Evolutionary conservation across 345 rosid species (phyloP).

Genomic region (Alliaria petiolata): DNA sequence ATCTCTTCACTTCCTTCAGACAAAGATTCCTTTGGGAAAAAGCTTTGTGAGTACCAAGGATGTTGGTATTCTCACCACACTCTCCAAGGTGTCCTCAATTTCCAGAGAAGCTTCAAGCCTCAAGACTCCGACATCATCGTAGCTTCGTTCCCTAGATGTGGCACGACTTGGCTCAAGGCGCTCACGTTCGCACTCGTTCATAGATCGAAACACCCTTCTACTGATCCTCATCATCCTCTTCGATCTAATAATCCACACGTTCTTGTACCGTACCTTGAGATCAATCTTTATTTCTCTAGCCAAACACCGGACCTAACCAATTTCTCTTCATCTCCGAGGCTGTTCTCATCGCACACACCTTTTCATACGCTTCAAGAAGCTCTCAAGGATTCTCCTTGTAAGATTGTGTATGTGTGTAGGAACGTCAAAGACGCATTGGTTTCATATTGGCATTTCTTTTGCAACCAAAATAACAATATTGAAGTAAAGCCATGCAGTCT

Average conservation of each 20-base stretch:
- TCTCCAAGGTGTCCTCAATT: conserved; percentile 37
- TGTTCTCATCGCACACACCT: conserved; percentile 44
- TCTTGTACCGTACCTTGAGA: conserved; percentile 43
- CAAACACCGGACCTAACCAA: conserved; percentile 25
- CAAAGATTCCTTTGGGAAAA: conserved; percentile 17
- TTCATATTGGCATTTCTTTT: background rate
- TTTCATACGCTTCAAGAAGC: conserved; percentile 36
- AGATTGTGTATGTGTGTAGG: conserved; percentile 49
- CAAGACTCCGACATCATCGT: conserved; percentile 38
- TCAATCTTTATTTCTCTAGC: background rate
- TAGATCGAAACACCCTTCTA: conserved; percentile 8
- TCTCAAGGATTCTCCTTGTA: conserved; percentile 33
- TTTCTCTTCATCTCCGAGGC: conserved; percentile 14
- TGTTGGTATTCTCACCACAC: conserved; percentile 1
- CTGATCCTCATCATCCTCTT: conserved; percentile 35
- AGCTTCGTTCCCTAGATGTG: conserved; percentile 45
- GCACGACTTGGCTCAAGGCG: conserved; percentile 57
- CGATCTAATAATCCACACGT: conserved; percentile 39
- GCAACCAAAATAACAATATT: too few relatives aligned
- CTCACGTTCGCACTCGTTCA: conserved; percentile 36
- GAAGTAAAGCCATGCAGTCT: conserved; percentile 21
- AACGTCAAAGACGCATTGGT: background rate
- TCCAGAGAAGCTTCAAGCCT: conserved; percentile 41
- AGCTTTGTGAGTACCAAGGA: conserved; percentile 47
- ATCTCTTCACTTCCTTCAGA: conserved; percentile 36